Evolutionary conservation across 352 stramenopile species (phyloP).

Genomic region (Phytophthora capsici): DNA sequence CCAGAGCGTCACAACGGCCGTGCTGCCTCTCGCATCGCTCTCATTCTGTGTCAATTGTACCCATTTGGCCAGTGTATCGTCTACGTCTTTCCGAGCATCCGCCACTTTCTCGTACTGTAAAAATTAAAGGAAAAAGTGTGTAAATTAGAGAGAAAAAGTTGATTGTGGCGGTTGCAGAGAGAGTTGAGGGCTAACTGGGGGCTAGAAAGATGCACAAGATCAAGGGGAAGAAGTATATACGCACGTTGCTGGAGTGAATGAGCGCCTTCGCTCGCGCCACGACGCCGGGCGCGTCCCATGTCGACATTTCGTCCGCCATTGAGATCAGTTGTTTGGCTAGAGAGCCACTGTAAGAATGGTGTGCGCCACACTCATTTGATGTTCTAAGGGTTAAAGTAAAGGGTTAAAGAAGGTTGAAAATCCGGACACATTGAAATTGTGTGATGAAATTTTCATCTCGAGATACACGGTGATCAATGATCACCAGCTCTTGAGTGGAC

Average conservation of each 20-base stretch:
- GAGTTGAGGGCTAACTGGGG: constrained; percentile 1
- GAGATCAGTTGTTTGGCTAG: constrained; percentile 22
- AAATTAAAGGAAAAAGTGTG: constrained; percentile 9
- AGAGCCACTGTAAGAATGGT: background rate
- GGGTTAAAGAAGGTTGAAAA: too few species aligned
- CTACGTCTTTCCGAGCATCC: constrained; percentile 60
- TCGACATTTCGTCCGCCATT: constrained; percentile 40
- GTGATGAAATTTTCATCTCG: too few species aligned
- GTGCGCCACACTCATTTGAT: background rate
- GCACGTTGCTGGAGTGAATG: constrained; percentile 81
- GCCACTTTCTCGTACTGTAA: constrained; percentile 73
- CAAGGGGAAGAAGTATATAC: constrained; percentile 27
- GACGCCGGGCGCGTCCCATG: constrained; percentile 60
- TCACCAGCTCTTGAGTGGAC: too few species aligned
- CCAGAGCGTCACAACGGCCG: constrained; percentile 54
- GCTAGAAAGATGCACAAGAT: background rate
- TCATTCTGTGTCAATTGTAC: constrained; percentile 27
- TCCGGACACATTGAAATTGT: too few species aligned
- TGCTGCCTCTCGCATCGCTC: constrained; percentile 27
- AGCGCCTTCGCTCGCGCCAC: constrained; percentile 70
- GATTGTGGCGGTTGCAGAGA: constrained; percentile 9
- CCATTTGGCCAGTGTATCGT: constrained; percentile 56
- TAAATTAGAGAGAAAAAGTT: constrained; percentile 8
- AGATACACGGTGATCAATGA: too few species aligned
- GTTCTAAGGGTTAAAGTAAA: too few species aligned